A percentile compares a stretch with the other conserved stretches of the same genome.
phyloP scores from a whole-genome alignment of 192 early-diverging fungal genomes.

The Umbelopsis ramanniana region DNA sequence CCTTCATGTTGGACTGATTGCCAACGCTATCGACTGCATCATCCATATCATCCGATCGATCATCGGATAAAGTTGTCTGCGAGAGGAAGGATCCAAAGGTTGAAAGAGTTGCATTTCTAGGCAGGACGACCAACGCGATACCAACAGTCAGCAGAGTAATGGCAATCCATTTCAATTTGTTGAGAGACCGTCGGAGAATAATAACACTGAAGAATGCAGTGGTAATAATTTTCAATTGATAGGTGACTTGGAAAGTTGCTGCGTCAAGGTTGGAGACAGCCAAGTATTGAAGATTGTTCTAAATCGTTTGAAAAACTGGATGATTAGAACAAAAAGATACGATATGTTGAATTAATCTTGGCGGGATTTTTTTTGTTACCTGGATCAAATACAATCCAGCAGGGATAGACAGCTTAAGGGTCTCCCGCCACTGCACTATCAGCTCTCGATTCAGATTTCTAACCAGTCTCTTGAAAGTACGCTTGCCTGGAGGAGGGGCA shows the following conservation, averaged over 20 bases:
- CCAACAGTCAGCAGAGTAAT: conserved; percentile 84
- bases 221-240: conserved; percentile 97
- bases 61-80: conserved; percentile 12
- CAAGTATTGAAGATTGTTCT: conserved; percentile 95
- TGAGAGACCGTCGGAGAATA: conserved; percentile 74
- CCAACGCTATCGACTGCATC: conserved; percentile 22
- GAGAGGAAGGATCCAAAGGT: conserved; percentile 27
- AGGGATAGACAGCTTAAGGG: conserved; percentile 85
- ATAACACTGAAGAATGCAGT: conserved; percentile 94
- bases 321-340: not conserved
- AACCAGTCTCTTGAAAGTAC: conserved; percentile 26
- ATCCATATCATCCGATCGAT: conserved; percentile 19
- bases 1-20: conserved; percentile 38
- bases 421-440: conserved; percentile 41
- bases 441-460: conserved; percentile 35
- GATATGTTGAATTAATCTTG: too few species aligned
- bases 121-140: conserved; percentile 76
- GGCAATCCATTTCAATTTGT: conserved; percentile 79
- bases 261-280: conserved; percentile 88
- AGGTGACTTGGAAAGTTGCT: conserved; percentile 97
- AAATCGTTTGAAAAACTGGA: not conserved
- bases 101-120: conserved; percentile 24
- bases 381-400: conserved; percentile 93
- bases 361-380: conserved; percentile 11
- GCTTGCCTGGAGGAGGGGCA: conserved; percentile 18